Base-by-base conservation (phyloP, 352 stramenopile genomes). In the Phytophthora pseudosyringae region DNA sequence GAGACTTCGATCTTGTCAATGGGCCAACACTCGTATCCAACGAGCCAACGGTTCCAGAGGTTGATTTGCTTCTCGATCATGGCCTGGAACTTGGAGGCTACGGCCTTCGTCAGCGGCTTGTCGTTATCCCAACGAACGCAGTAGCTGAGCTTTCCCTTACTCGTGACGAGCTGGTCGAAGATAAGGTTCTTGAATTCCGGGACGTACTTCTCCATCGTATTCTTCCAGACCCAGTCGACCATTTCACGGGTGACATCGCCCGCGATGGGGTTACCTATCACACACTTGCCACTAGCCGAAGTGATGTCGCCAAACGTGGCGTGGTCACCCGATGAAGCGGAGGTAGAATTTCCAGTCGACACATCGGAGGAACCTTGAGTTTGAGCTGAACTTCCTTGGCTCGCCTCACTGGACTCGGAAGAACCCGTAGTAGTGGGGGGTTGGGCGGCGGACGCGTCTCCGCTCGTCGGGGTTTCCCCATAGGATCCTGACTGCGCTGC, bases 1-100 rank as follows among this genome's bases (percentile, higher is more conserved):
- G 60, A 52, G 18, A 80, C 29, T 25, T 73, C 58, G 49, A 78
- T 67, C 26, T 69, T 73, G 1, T 71, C 48, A 18, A 58, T n/a
- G 0, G 57, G 57, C 57, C 57, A 65, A 6, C 57, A 65, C 6
- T 57, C 31, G 31, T 58, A 65, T 1, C 57, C 57, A 0, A 46
- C 46, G 3, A 65, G 47, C 53, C 53, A 53, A 26, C 15, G 18
- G 18, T 61, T 32, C 53, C 31, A 55, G 31, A 39, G 29, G 7
- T 55, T 49, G 12, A 56, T 33, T 26, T 64, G 55, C 26, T 18
- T 41, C 8, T 49, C 38, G 15, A 64, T 6, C 25, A 64, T 64
- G 13, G 12, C 35, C 38, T 64, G 21, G 28, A 64, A 64, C 55
- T 64, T 64, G 35, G 55, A 44, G 3, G 52, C 52, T 2, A 45